Evolutionary conservation across 2,329 filamentous ascomycete species (phyloP), one percentile per base, ranked within the genome.

Genomic region (Scedosporium boydii): DNA sequence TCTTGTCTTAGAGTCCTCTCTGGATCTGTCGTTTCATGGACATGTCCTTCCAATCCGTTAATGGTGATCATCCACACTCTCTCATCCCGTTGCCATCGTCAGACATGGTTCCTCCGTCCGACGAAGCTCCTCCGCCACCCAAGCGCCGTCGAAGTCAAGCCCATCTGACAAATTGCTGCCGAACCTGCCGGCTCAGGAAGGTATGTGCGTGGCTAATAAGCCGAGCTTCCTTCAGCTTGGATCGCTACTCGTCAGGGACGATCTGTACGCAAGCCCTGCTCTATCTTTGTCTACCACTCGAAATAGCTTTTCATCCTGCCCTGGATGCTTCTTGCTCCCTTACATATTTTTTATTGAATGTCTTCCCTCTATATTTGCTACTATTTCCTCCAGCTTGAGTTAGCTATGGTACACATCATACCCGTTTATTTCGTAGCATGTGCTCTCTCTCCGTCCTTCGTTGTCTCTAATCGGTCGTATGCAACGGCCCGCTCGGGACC

Each of bases 151-250:
- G 72, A 16, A 69, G 68, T 2, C 68, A 70, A 18, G 63, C 70
- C 23, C 61, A 65, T 42, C 41, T 67, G 42, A 63, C 67, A 53
- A 70, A 74, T 46, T 74, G 73, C 63, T 76, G 74, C 66, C 73
- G 72, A 63, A 76, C 73, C 23, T 76, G 74, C 65, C 68, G 74
- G 18, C 64, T 76, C 51, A 71, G 74, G 65, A 76, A 76, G 72
- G 74, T 75, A 59, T 38, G 58, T 29, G 2, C 23, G n/a, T 18
- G 6, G 29, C 5, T 6, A 23, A 14, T 18, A 21, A 27, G 27
- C 27, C 6, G 9, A n/a, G 18, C 34, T 16, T 58, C 23, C 9
- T 38, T 41, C 21, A 7, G 65, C 59, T 58, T 29, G 38, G 55
- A 29, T 16, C 34, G 27, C 29, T 53, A n/a, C 46, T 61, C n/a